Conservation (phyloP, 2,329 filamentous ascomycete species). For the Colletotrichum falcatum region DNA sequence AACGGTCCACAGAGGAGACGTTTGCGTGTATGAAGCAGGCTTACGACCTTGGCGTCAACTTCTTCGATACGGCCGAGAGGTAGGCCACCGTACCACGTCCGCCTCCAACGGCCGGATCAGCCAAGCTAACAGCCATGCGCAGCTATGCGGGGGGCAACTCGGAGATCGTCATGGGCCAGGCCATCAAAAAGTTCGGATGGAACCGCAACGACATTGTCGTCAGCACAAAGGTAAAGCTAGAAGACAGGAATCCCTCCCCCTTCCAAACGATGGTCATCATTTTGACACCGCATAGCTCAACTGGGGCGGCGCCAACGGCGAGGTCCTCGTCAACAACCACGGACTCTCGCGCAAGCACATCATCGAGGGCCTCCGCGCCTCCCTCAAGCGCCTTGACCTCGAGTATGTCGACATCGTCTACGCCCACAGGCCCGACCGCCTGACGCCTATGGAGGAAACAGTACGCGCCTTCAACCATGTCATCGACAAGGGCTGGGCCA, state of each 20-base stretch:
- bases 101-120: constrained; percentile 43
- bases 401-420: constrained; percentile 77
- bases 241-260: background rate
- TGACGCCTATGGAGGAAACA: constrained; percentile 78
- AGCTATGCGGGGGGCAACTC: constrained; percentile 70
- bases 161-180: constrained; percentile 72
- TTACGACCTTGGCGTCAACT: constrained; percentile 71
- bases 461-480: constrained; percentile 79
- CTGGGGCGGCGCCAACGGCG: constrained; percentile 72
- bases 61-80: constrained; percentile 71
- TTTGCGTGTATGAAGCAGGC: constrained; percentile 73
- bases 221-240: constrained; percentile 59
- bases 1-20: constrained; percentile 60
- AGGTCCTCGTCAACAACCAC: constrained; percentile 70
- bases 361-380: constrained; percentile 69
- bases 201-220: constrained; percentile 72
- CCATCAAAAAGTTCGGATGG: constrained; percentile 71
- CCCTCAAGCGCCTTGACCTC: constrained; percentile 67
- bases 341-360: constrained; percentile 72
- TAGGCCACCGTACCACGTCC: constrained; percentile 30
- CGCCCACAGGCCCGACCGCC: constrained; percentile 75
- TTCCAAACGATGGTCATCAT: background rate
- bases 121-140: constrained; percentile 45
- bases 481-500: constrained; percentile 74
- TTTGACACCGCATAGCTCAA: constrained; percentile 59